Conservation (phyloP, 2,329 filamentous ascomycete genomes). For the Fusarium vanettenii region DNA sequence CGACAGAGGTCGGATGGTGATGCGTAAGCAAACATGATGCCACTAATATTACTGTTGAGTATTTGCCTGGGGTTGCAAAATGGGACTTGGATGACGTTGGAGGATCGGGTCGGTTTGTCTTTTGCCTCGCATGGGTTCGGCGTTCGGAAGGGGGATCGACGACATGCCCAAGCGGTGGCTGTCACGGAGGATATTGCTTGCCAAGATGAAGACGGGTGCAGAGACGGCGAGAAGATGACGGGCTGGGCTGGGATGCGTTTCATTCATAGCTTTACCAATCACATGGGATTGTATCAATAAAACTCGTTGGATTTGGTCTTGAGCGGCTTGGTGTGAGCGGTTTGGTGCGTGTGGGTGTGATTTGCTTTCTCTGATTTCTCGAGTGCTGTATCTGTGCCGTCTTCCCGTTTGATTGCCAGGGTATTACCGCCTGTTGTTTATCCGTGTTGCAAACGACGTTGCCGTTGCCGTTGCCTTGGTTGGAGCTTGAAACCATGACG, state of each 20-base stretch:
- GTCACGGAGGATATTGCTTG: constrained; percentile 32
- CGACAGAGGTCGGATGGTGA: background rate
- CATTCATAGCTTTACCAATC: background rate
- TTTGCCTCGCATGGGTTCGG: constrained; percentile 45
- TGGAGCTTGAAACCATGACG: background rate
- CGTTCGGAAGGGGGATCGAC: constrained; percentile 39
- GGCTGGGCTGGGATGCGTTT: background rate
- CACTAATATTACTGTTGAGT: constrained; percentile 24
- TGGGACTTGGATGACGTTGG: constrained; percentile 31
- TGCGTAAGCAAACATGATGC: constrained; percentile 3
- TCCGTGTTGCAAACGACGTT: background rate
- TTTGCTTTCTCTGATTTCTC: background rate
- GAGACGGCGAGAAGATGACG: background rate
- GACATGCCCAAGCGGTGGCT: constrained; percentile 30
- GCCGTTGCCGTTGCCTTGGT: background rate
- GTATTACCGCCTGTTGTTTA: background rate
- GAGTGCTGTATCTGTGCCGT: background rate
- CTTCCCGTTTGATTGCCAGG: background rate
- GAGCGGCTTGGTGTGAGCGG: background rate
- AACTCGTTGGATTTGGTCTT: background rate
- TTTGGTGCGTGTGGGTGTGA: background rate
- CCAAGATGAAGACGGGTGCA: constrained; percentile 17
- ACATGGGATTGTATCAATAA: background rate
- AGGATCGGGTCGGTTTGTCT: constrained; percentile 27
- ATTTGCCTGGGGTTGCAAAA: constrained; percentile 14